Evolutionary conservation across 2,329 filamentous ascomycete genomes (phyloP), one percentile per base, ranked within the genome.

Genomic region (Aureobasidium sp.): DNA sequence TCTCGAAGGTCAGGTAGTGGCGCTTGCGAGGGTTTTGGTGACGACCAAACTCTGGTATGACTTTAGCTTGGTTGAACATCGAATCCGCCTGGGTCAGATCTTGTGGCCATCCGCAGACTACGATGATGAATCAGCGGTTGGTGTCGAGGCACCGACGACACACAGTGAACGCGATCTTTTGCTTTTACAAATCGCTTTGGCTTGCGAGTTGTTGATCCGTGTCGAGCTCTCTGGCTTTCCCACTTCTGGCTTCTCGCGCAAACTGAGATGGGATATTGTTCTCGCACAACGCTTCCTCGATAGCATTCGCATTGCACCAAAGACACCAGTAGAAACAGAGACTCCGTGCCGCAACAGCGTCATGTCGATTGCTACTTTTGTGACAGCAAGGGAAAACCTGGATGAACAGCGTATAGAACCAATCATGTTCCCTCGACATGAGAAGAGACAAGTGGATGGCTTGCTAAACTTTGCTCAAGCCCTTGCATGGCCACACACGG

Each of bases 231-330:
- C 27, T 45, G 31, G 59, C 6, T 48, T 37, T 37, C 22, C 51
- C 6, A 42, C 48, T 22, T 61, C 56, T 15, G 68, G 80, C 47
- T 77, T 79, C 61, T 79, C 76, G n/a, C 72, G 74, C 5, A 84
- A 84, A 66, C 73, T 80, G 5, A 77, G 82, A 58, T 84, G 82
- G 82, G 81, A 84, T 69, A 70, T 85, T 27, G 74, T 84, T 2
- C 73, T 81, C 20, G 79, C 79, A 7, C 76, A 80, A 25, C 75
- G 79, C 2, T 83, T 84, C 56, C 70, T 83, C 36, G 78, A 82
- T 47, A 82, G 79, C 55, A 71, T 84, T n/a, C 68, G 73, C 20
- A 74, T 81, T 17, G 63, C 70, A 71, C 61, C 73, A 70, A 65
- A 64, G 66, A 14, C 69, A 65, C 6, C 51, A 29, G 42, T 36